phyloP scores from a whole-genome alignment of 129 eudicot species.

The Glebionis coronaria region DNA sequence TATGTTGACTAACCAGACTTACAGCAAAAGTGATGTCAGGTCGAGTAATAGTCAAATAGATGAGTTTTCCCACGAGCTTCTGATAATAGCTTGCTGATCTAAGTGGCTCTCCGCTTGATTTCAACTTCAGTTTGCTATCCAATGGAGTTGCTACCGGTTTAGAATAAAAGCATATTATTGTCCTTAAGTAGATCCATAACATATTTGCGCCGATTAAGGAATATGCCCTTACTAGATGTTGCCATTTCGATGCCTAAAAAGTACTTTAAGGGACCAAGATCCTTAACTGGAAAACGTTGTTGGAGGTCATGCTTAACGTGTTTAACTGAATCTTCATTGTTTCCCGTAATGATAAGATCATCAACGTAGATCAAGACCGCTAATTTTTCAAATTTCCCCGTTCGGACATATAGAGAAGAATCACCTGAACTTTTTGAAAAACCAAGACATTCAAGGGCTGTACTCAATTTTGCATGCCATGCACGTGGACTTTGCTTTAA shows the following conservation, averaged over 20 bases:
- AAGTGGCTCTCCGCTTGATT: neutral
- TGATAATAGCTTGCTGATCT: neutral
- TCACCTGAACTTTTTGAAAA: neutral
- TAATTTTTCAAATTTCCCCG: too few relatives aligned
- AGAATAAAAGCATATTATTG: neutral
- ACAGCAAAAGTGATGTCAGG: neutral
- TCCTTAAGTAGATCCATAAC: neutral
- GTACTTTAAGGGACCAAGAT: neutral
- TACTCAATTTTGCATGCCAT: neutral
- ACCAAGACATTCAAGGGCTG: neutral
- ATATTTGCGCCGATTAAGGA: neutral
- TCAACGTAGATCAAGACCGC: too few relatives aligned
- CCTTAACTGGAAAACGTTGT: neutral
- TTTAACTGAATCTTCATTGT: too few relatives aligned
- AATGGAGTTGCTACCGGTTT: neutral
- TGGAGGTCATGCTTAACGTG: too few relatives aligned
- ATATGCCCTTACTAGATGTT: neutral
- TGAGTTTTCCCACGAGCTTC: neutral
- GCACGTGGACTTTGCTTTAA: conserved; percentile 1
- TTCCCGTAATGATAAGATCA: too few relatives aligned
- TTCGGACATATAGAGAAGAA: neutral
- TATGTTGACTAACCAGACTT: neutral
- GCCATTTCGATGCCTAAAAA: neutral
- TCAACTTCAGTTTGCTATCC: neutral
- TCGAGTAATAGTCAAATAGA: neutral